Base-by-base conservation (phyloP, 78 protist species). In the Cavenderia fasciculata region DNA sequence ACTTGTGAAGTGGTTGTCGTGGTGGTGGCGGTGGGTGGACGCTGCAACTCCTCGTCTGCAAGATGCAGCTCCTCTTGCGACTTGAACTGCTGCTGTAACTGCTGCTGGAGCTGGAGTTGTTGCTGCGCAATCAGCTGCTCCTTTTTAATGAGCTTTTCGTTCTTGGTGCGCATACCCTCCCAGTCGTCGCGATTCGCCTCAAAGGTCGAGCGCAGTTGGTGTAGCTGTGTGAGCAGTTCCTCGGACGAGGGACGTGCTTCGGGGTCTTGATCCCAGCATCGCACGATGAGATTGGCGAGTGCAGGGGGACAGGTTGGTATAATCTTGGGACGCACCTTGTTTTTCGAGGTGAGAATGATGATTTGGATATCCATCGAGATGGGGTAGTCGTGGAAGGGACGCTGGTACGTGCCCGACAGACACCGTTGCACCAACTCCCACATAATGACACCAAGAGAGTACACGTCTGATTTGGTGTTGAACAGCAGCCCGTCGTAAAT, bases 321-420 rank as follows among this genome's bases (percentile, higher is more conserved):
- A 34, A 82, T 36, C 68, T 68, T 82, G 43, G 90, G 90, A 68
- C 90, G n/a, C 5, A 82, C 70, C 57, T 82, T 82, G 33, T 82
- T 82, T 54, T 68, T 82, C 23, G 90, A 82, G 0, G 90, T 82
- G 34, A 82, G 23, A 56, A 82, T 82, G 61, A 82, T 82, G 49
- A 82, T 82, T 56, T 82, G 90, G 56, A 82, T 82, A 36, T 82
- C 90, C 70, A 82, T 65, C n/a, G 78, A 68, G 14, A 82, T 79
- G 3, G 90, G 90, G 21, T 82, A 74, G 12, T 82, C 90, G 75
- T 82, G 90, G 70, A 82, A 82, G 29, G 90, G 90, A 27, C 78
- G 59, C 2, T 66, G 71, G n/a, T 82, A 82, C 33, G 43, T 1
- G 5, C 90, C 90, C 3, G 78, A 10, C 4, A 82, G 52, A 47